Percentiles rank a stretch among this genome's conserved stretches.
Conservation (phyloP, 192 early-diverging fungal genomes). For the Coemansia aciculifera region DNA sequence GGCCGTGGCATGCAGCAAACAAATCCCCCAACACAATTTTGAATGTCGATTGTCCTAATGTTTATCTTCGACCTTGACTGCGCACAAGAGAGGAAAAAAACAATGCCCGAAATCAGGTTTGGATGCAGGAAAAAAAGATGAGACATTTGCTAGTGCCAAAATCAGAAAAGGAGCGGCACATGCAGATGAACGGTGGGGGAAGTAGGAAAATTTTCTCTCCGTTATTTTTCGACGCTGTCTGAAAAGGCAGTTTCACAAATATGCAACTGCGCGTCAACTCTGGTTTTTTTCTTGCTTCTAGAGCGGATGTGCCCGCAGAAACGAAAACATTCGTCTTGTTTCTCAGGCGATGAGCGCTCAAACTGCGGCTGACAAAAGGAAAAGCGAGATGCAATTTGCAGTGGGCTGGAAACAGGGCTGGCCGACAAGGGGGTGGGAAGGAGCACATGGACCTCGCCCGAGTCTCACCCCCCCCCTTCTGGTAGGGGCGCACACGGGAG, state of each 20-base stretch:
- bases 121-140: conserved; percentile 1
- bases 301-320: not conserved
- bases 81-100: conserved; percentile 1
- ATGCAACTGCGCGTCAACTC: not conserved
- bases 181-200: not conserved
- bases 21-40: not conserved
- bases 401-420: not conserved
- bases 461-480: not conserved
- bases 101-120: conserved; percentile 3
- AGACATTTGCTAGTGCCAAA: not conserved
- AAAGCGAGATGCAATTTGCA: not conserved
- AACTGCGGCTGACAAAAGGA: not conserved
- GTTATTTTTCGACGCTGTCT: not conserved
- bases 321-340: not conserved
- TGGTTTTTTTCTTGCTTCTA: not conserved
- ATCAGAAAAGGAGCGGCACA: not conserved
- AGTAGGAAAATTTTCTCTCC: conserved; percentile 2
- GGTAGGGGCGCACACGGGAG: not conserved
- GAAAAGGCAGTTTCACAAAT: not conserved
- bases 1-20: not conserved
- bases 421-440: not conserved
- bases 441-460: conserved; percentile 2
- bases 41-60: not conserved
- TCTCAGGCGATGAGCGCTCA: not conserved
- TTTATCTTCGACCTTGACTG: not conserved